A percentile compares a stretch with the other conserved stretches of the same genome.
phyloP scores from a whole-genome alignment of 768 basidiomycete species.

The Porphyrellus cyaneotinctus region DNA sequence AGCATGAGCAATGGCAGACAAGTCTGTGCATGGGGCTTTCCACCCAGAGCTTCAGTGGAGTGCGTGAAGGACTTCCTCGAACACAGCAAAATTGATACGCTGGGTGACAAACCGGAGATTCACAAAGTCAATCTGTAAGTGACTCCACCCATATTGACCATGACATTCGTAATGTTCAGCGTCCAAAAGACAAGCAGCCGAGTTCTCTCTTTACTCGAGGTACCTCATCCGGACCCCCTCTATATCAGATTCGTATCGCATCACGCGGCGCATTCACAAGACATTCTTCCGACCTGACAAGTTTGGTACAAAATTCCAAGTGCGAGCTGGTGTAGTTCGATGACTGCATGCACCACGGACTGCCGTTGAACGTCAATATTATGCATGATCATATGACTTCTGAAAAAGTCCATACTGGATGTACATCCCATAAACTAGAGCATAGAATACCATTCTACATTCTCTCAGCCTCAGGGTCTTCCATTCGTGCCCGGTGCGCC shows the following conservation, averaged over 20 bases:
- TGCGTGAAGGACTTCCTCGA: constrained; percentile 40
- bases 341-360: constrained; percentile 26
- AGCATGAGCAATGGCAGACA: constrained; percentile 47
- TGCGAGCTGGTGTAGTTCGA: constrained; percentile 50
- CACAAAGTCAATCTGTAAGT: constrained; percentile 51
- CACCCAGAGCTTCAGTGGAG: constrained; percentile 39
- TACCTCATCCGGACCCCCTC: constrained; percentile 54
- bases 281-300: constrained; percentile 40
- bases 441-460: constrained; percentile 46
- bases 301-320: constrained; percentile 37
- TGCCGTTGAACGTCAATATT: constrained; percentile 2
- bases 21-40: constrained; percentile 62
- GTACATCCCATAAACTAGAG: constrained; percentile 23
- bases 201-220: constrained; percentile 47
- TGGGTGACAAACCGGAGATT: constrained; percentile 42
- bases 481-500: constrained; percentile 59
- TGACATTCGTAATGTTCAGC: constrained; percentile 6
- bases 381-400: constrained; percentile 12
- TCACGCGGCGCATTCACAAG: constrained; percentile 62
- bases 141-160: background rate
- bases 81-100: constrained; percentile 41
- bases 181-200: constrained; percentile 30
- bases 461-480: constrained; percentile 62
- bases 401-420: constrained; percentile 14
- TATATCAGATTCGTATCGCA: constrained; percentile 62